These are phyloP conservation scores for Marasmius sp. DNA, from an alignment of 1,284 basidiomycete species.

Conservation along the genomic window DNA sequence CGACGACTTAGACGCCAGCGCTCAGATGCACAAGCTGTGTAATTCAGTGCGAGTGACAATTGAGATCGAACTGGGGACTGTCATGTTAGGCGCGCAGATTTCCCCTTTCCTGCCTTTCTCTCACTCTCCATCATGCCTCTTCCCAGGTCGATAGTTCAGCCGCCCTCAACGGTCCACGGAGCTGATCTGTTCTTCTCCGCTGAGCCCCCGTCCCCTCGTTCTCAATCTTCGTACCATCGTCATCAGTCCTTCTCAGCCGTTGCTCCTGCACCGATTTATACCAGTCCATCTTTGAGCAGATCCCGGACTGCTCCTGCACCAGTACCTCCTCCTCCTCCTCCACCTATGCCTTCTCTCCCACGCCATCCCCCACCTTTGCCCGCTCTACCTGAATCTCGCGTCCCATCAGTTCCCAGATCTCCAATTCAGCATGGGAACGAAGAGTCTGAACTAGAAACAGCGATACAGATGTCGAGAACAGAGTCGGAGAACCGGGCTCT, in stretches of 20 bases:
- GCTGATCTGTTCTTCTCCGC: constrained; percentile 15
- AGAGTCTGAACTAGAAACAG: constrained; percentile 24
- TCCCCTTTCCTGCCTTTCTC: constrained; percentile 19
- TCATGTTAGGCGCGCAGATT: neutral
- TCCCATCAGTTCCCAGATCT: neutral
- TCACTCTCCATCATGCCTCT: constrained; percentile 14
- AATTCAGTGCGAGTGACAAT: neutral
- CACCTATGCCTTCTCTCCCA: neutral
- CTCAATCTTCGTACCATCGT: constrained; percentile 8
- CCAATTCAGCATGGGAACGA: constrained; percentile 12
- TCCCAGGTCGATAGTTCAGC: constrained; percentile 12
- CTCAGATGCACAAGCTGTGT: neutral
- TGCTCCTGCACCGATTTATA: constrained; percentile 6
- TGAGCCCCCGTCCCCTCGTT: constrained; percentile 1
- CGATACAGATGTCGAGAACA: constrained; percentile 54
- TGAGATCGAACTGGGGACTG: neutral
- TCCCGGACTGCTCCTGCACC: constrained; percentile 21
- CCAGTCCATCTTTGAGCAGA: constrained; percentile 13
- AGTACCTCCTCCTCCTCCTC: constrained; percentile 12
- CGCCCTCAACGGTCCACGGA: constrained; percentile 15
- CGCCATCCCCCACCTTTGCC: too few relatives aligned
- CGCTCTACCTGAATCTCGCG: neutral
- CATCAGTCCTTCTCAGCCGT: constrained; percentile 8
- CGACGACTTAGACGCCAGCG: neutral
- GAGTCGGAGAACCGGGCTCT: constrained; percentile 42